Evolutionary conservation across 371 early-diverging fungal genomes (phyloP).

Genomic region (Zychaea mexicana): DNA sequence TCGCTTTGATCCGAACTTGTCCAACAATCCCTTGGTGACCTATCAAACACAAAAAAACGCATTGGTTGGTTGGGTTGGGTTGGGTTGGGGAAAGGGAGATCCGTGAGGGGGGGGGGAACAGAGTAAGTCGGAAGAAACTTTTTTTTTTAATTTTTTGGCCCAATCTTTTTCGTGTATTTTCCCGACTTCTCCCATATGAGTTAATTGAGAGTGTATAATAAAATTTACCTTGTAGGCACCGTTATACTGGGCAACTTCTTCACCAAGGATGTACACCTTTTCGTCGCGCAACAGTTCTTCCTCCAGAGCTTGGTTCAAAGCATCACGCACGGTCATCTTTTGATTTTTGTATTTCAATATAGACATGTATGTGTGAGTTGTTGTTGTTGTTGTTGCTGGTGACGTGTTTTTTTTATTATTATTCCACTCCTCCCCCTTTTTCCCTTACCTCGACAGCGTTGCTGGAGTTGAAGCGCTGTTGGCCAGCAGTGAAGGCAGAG

Average conservation of each 20-base stretch:
- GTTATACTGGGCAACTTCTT: conserved; percentile 98
- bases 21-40: conserved; percentile 97
- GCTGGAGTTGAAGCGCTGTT: conserved; percentile 49
- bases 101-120: too few relatives aligned
- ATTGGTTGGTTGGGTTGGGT: too few relatives aligned
- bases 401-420: not conserved
- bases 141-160: conserved; percentile 30
- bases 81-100: not conserved
- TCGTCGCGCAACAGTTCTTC: conserved; percentile 97
- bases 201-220: not conserved
- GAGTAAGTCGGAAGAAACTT: conserved; percentile 1
- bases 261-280: conserved; percentile 95
- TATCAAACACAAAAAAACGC: conserved; percentile 29
- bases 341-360: too few relatives aligned
- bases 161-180: conserved; percentile 49
- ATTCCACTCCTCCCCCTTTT: conserved; percentile 5
- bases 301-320: conserved; percentile 97
- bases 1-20: conserved; percentile 97
- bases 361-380: not conserved
- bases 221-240: conserved; percentile 96
- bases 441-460: conserved; percentile 37
- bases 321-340: conserved; percentile 98
- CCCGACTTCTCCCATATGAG: conserved; percentile 40
- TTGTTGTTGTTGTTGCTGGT: not conserved
- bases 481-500: conserved; percentile 28